Evolutionary conservation across 2,329 filamentous ascomycete species (phyloP).

Genomic region (Sporothrix pallida): DNA sequence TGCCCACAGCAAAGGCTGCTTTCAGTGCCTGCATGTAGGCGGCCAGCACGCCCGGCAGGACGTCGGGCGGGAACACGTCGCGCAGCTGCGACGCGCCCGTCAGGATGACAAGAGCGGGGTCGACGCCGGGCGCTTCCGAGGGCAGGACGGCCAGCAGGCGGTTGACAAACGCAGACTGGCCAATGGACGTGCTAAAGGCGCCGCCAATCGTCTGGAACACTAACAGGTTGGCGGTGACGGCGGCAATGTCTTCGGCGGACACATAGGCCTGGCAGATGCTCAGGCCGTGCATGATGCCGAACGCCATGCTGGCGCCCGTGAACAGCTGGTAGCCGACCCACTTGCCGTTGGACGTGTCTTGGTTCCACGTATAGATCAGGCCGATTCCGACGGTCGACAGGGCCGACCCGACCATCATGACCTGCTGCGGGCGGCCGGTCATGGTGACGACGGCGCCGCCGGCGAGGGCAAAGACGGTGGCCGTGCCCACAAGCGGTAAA

Average conservation of each 20-base stretch:
- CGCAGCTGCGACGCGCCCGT: constrained; percentile 58
- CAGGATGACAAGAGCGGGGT: constrained; percentile 39
- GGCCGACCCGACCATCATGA: constrained; percentile 39
- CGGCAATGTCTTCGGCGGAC: constrained; percentile 46
- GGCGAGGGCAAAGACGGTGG: constrained; percentile 42
- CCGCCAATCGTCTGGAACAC: constrained; percentile 70
- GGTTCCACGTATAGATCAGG: constrained; percentile 44
- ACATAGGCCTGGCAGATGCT: constrained; percentile 56
- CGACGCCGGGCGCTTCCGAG: constrained; percentile 37
- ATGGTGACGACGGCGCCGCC: constrained; percentile 41
- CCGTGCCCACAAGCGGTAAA: constrained; percentile 45
- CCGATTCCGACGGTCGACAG: constrained; percentile 43
- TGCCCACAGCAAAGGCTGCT: constrained; percentile 38
- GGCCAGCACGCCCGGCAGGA: constrained; percentile 55
- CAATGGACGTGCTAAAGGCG: constrained; percentile 45
- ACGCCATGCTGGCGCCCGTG: constrained; percentile 25
- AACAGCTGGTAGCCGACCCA: constrained; percentile 49
- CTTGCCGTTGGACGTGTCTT: constrained; percentile 40
- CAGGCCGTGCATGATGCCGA: constrained; percentile 51
- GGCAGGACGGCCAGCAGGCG: constrained; percentile 38
- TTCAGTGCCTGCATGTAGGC: constrained; percentile 60
- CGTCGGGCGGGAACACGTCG: constrained; percentile 50
- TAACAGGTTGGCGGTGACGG: constrained; percentile 48
- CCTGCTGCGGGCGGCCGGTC: constrained; percentile 37
- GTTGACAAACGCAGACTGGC: constrained; percentile 33